Conservation (phyloP, 768 basidiomycete genomes). For the Rhodosporidiobolus odoratus region DNA sequence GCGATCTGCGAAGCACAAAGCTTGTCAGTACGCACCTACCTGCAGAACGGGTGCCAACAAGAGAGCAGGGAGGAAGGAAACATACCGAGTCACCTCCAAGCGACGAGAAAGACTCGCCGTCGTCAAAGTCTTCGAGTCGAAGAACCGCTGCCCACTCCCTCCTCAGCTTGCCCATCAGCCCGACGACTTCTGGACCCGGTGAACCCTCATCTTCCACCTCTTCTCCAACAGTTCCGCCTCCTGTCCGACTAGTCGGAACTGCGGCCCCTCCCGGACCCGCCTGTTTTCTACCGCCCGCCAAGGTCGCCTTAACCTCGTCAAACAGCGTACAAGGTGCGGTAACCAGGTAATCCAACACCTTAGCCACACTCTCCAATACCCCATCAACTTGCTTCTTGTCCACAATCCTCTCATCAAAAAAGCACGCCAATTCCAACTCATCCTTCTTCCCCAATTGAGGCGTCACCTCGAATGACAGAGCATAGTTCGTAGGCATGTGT, state of each 20-base stretch:
- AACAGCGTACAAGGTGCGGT: slow-evolving; percentile 29
- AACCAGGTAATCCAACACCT: slow-evolving; percentile 25
- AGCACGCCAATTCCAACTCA: slow-evolving; percentile 33
- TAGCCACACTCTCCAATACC: slow-evolving; percentile 13
- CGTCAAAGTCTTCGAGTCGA: slow-evolving; percentile 9
- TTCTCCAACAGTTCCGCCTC: not conserved
- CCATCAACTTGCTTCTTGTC: slow-evolving; percentile 5
- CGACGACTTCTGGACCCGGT: not conserved
- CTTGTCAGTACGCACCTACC: not conserved
- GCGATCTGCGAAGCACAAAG: slow-evolving; percentile 14
- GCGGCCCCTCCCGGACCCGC: too few species aligned
- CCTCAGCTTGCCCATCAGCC: not conserved
- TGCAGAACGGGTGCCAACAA: not conserved
- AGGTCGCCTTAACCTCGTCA: slow-evolving; percentile 9
- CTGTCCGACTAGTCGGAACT: too few species aligned
- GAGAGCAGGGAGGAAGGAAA: not conserved
- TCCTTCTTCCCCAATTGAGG: slow-evolving; percentile 33
- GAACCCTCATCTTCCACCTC: not conserved
- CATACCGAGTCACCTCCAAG: slow-evolving; percentile 36
- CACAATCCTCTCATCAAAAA: slow-evolving; percentile 28
- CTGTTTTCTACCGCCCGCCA: slow-evolving; percentile 2
- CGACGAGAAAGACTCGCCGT: slow-evolving; percentile 23
- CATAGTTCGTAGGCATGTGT: slow-evolving; percentile 38
- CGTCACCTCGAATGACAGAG: slow-evolving; percentile 38
- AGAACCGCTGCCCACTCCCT: slow-evolving; percentile 22